These are phyloP conservation scores for Dioscorea cayenensis DNA, from an alignment of 116 monocot species.

Conservation along the genomic window DNA sequence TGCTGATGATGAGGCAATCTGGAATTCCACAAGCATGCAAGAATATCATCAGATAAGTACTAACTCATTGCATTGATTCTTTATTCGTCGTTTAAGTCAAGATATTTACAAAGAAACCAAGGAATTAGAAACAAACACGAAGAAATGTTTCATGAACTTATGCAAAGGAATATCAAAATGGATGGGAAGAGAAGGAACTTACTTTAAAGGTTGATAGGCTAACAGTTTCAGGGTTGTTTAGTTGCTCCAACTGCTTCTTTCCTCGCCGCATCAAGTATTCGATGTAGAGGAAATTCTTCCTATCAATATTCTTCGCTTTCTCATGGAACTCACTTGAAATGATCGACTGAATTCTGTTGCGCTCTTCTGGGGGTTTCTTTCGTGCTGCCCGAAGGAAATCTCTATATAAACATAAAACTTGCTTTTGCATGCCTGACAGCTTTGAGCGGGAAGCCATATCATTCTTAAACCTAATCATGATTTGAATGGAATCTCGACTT, in stretches of 20 bases:
- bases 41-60: not conserved
- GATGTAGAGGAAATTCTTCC: constrained; percentile 73
- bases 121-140: no score
- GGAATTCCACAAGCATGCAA: not conserved
- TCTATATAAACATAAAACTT: constrained; percentile 69
- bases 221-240: constrained; percentile 55
- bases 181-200: not conserved
- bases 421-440: constrained; percentile 85
- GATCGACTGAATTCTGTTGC: constrained; percentile 49
- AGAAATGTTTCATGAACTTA: no score
- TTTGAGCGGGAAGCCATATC: constrained; percentile 48
- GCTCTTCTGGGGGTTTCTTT: constrained; percentile 56
- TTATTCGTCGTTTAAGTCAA: no score
- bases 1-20: not conserved
- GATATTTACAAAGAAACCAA: no score
- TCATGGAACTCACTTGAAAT: constrained; percentile 68
- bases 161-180: not conserved
- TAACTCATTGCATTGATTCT: no score
- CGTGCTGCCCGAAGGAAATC: constrained; percentile 76
- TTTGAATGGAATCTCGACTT: no score
- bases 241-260: constrained; percentile 90
- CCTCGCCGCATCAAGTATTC: constrained; percentile 81
- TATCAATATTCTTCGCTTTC: constrained; percentile 57
- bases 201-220: constrained; percentile 56
- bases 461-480: constrained; percentile 1